Conservation (phyloP, 352 stramenopile species). For the Globisporangium cederbergense region DNA sequence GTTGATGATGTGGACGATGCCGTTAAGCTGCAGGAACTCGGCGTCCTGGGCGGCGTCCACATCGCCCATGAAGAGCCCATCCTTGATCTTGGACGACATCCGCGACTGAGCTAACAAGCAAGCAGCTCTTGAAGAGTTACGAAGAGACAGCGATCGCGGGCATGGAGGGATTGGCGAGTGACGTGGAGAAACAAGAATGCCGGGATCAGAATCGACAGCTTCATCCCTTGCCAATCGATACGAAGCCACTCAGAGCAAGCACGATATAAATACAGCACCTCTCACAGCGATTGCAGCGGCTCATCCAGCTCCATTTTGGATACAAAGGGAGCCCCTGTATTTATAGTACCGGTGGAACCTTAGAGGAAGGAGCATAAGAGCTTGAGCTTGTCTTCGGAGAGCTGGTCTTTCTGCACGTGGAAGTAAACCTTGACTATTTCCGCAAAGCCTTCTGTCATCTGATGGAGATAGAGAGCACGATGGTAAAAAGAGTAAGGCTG, state of each 20-base stretch:
- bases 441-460: constrained; percentile 72
- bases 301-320: constrained; percentile 1
- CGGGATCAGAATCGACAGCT: constrained; percentile 5
- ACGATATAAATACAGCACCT: constrained; percentile 15
- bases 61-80: constrained; percentile 93
- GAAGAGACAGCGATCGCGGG: neutral
- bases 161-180: constrained; percentile 7
- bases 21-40: constrained; percentile 93
- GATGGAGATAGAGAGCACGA: constrained; percentile 12
- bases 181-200: neutral
- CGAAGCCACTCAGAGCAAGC: neutral
- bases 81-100: constrained; percentile 94
- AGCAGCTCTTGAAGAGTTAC: neutral
- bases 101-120: neutral
- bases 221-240: neutral
- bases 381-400: constrained; percentile 31
- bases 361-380: constrained; percentile 68
- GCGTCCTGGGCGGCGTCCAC: constrained; percentile 89
- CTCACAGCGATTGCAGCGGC: neutral
- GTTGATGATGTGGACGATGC: constrained; percentile 91
- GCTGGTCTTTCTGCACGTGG: constrained; percentile 30
- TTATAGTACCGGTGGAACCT: constrained; percentile 10
- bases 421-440: constrained; percentile 74
- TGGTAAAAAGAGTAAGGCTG: neutral
- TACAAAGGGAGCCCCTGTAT: constrained; percentile 11